These are phyloP conservation scores for Neoascochyta sp. DNA, from an alignment of 2,329 filamentous ascomycete species.

Conservation along the genomic window DNA sequence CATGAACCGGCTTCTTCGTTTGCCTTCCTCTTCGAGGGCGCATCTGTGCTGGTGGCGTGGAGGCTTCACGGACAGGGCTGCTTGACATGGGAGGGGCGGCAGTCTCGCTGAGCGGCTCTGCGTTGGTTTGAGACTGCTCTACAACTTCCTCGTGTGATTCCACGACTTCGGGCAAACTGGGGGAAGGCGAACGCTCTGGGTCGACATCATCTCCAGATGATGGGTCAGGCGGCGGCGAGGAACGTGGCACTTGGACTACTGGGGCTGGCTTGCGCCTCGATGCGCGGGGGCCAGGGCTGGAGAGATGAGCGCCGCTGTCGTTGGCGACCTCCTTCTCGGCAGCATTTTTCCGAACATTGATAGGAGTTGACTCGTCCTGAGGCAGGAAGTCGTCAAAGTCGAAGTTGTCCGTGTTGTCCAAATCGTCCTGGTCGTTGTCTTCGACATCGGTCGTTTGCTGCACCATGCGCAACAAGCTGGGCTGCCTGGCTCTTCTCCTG, in stretches of 20 bases:
- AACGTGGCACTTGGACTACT: conserved; percentile 39
- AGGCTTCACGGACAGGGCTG: conserved; percentile 28
- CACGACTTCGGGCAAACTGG: conserved; percentile 33
- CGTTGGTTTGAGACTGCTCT: conserved; percentile 20
- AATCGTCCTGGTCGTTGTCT: conserved; percentile 44
- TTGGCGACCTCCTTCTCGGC: conserved; percentile 20
- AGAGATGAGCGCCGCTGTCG: conserved; percentile 27
- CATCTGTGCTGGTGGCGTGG: conserved; percentile 11
- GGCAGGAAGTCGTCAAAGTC: conserved; percentile 50
- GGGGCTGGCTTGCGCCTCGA: conserved; percentile 39
- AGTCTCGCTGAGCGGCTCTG: conserved; percentile 39
- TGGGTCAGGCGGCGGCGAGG: conserved; percentile 35
- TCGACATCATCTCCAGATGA: conserved; percentile 26
- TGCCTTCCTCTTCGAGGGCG: conserved; percentile 15
- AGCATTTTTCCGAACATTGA: conserved; percentile 46
- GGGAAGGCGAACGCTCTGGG: conserved; percentile 34
- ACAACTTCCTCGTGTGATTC: conserved; percentile 20
- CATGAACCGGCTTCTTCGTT: conserved; percentile 13
- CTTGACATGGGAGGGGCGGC: conserved; percentile 46
- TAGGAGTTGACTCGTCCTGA: conserved; percentile 65
- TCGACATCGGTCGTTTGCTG: conserved; percentile 45
- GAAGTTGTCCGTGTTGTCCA: conserved; percentile 42
- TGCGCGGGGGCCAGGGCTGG: conserved; percentile 34
- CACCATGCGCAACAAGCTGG: conserved; percentile 49
- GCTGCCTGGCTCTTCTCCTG: conserved; percentile 48